Conservation (phyloP, 169 alveolate species). For the Plasmodium gallinaceum region DNA sequence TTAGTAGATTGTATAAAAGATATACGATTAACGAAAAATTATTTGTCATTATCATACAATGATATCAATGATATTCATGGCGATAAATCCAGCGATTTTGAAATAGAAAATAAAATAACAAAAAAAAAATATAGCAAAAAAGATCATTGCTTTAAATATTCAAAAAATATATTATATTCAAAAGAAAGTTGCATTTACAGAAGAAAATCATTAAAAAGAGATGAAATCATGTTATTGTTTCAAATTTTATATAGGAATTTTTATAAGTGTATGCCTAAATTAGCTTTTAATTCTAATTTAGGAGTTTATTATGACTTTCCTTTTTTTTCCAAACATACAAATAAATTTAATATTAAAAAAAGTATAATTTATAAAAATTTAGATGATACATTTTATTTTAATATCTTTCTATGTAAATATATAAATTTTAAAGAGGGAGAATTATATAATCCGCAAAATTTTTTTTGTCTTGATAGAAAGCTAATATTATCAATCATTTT, state of each 20-base stretch:
- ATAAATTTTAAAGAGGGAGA: not conserved
- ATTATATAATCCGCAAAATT: slow-evolving; percentile 2
- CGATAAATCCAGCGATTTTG: too few relatives aligned
- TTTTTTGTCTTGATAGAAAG: slow-evolving; percentile 4
- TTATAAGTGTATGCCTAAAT: slow-evolving; percentile 20
- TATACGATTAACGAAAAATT: slow-evolving; percentile 3
- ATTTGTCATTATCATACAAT: too few relatives aligned
- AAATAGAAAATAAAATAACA: too few relatives aligned
- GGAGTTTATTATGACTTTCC: not conserved
- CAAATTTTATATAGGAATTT: slow-evolving; percentile 15
- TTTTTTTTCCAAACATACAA: not conserved
- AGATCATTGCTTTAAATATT: too few relatives aligned
- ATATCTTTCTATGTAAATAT: slow-evolving; percentile 3
- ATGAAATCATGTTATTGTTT: slow-evolving; percentile 8
- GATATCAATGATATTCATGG: too few relatives aligned
- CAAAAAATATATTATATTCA: too few relatives aligned
- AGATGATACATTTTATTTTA: slow-evolving; percentile 1
- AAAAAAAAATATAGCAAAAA: too few relatives aligned
- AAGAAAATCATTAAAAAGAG: not conserved
- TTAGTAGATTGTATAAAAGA: slow-evolving; percentile 22
- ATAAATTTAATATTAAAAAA: not conserved
- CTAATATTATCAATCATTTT: slow-evolving; percentile 11
- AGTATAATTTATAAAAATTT: not conserved
- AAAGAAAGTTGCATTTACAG: too few relatives aligned
- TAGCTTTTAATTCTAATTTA: slow-evolving; percentile 3